phyloP scores from a whole-genome alignment of 352 stramenopile species.

The Thraustochytrium striatum region DNA sequence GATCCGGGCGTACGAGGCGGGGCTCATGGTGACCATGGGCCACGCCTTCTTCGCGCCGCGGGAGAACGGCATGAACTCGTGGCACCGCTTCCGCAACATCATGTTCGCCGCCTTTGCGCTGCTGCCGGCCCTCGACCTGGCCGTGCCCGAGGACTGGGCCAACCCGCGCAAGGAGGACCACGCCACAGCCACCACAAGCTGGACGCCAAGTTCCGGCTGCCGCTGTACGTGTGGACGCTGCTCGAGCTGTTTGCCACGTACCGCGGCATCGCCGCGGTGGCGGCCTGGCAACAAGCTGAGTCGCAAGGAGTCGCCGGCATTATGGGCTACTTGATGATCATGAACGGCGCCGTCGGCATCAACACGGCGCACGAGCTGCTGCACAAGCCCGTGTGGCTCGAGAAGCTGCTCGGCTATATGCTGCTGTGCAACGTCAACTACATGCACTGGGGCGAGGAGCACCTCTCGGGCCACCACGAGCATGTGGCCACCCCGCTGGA shows the following conservation, averaged over 20 bases:
- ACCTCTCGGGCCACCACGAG: constrained; percentile 47
- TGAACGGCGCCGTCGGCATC: constrained; percentile 49
- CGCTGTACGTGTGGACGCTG: constrained; percentile 44
- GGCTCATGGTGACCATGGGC: constrained; percentile 3
- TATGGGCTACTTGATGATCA: constrained; percentile 9
- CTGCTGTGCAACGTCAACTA: constrained; percentile 49
- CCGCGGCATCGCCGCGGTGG: neutral
- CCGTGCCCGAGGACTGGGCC: constrained; percentile 41
- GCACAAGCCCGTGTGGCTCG: constrained; percentile 40
- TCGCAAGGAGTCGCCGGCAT: constrained; percentile 38
- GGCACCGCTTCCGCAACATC: constrained; percentile 22
- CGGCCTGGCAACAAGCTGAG: no score
- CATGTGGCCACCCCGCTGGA: constrained; percentile 50
- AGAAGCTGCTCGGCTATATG: constrained; percentile 47
- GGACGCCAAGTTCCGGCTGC: constrained; percentile 23
- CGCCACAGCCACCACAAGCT: constrained; percentile 19
- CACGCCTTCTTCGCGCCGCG: neutral
- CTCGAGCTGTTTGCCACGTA: constrained; percentile 38
- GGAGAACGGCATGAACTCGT: neutral
- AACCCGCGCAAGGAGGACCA: constrained; percentile 44
- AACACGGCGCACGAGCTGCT: constrained; percentile 48
- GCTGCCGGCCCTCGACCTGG: constrained; percentile 24
- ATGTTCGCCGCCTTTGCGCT: constrained; percentile 36
- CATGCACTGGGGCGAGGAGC: constrained; percentile 47
- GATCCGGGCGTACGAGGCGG: neutral